Evolutionary conservation across 768 basidiomycete species (phyloP), one percentile per base, ranked within the genome.

Genomic region (Rhodotorula toruloides): DNA sequence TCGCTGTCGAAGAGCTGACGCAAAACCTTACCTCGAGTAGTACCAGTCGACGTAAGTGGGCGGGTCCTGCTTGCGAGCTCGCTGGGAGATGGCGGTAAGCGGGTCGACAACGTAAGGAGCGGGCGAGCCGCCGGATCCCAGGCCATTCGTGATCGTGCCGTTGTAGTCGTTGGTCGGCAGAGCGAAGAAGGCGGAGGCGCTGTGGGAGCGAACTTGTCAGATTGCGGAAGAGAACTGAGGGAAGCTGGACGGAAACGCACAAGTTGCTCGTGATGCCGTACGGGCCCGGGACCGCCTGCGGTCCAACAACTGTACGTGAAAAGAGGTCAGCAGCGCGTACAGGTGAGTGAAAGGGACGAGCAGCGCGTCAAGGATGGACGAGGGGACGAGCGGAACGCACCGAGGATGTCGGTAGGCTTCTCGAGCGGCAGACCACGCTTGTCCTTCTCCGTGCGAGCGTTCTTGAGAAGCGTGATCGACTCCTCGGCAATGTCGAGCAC

Each of bases 31-130:
- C 65, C 67, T 58, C 17, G 22, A 11, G 25, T 31, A 37, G 57
- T 58, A 73, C 27, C 56, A 64, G 31, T 71, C 70, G 50, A 72
- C 58, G n/a, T 43, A 43, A 16, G 52, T 22, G 2, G 42, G 54
- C 2, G 13, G 32, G n/a, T 66, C 39, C 7, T 32, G 10, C 50
- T 73, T 71, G 44, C 72, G 70, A 48, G 74, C 77, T 21, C 67
- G 73, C 5, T 48, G 60, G 4, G 58, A 49, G 37, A 80, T 73
- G 16, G 73, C 79, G 32, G 75, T 61, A 54, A 77, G 75, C 1
- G 79, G 79, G n/a, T 67, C 56, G n/a, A 76, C 68, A 12, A 71
- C 65, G 72, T 76, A 78, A 7, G 75, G 54, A 0, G 75, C 58
- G 3, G 73, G 67, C 27, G 77, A 66, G 32, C 62, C 61, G 22